A percentile compares a stretch with the other conserved stretches of the same genome.
Evolutionary conservation across 495 filamentous ascomycete species (phyloP).

Genomic region (Aspergillus cavernicola): DNA sequence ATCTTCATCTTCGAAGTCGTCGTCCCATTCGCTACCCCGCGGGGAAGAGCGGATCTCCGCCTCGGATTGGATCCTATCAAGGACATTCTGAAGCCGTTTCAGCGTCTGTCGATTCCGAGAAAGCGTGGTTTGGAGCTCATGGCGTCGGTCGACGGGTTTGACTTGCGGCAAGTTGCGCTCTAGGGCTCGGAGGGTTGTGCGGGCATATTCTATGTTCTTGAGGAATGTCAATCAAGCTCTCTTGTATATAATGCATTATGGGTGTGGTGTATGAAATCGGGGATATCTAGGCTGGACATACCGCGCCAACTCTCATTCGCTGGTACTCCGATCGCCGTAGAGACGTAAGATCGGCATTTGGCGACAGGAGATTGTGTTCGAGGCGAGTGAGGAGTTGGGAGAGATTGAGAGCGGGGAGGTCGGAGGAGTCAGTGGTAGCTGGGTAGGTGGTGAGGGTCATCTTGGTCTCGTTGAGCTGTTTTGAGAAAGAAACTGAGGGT

Average conservation of each 20-base stretch:
- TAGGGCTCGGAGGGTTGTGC: constrained; percentile 66
- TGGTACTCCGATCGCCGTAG: constrained; percentile 65
- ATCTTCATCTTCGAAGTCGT: constrained; percentile 28
- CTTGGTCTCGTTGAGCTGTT: background rate
- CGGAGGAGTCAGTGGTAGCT: constrained; percentile 22
- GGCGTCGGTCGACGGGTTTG: constrained; percentile 61
- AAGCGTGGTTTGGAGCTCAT: constrained; percentile 65
- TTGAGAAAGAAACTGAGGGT: background rate
- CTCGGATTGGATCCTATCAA: constrained; percentile 43
- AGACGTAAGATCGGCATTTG: constrained; percentile 55
- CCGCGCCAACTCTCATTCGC: constrained; percentile 61
- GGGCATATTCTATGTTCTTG: constrained; percentile 79
- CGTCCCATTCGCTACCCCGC: constrained; percentile 12
- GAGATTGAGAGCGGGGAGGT: constrained; percentile 55
- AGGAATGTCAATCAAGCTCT: background rate
- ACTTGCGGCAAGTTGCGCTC: constrained; percentile 67
- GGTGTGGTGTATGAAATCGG: background rate
- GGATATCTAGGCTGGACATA: constrained; percentile 35
- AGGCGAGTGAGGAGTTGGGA: constrained; percentile 70
- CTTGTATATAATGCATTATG: too few relatives aligned
- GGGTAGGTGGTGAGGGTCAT: constrained; percentile 37
- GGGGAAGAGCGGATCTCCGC: constrained; percentile 14
- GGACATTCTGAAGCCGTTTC: constrained; percentile 60
- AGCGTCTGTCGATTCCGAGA: constrained; percentile 57
- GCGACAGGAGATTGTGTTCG: constrained; percentile 66